Base-by-base conservation (phyloP, 129 eudicot species). In the Flaveria ramosissima region DNA sequence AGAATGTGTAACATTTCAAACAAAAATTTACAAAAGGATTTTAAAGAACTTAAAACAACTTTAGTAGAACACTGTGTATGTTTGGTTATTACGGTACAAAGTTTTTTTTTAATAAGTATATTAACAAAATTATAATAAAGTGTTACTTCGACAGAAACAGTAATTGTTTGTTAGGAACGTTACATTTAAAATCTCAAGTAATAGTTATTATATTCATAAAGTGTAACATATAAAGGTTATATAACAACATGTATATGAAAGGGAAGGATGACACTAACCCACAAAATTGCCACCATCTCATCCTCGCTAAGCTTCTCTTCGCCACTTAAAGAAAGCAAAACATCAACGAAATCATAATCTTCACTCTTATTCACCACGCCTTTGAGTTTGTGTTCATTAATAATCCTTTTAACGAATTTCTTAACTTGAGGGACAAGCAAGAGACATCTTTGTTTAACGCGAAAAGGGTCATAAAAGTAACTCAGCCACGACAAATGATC, bases 241-340 rank as follows among this genome's bases (percentile, higher is more conserved):
- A 7, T 64, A 27, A 27, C 70, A 64, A 64, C 20, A 16, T 27
- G 6, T 30, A 1, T 17, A 20, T 32, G 39, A 51, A 32, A 53
- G 32, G 27, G 7, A 68, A 20, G 56, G 63, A 47, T 30, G 45
- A 52, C 27, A 84, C 94, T 64, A 70, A 90, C 96, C 96, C 96
- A 90, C 64, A 90, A 68, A 11, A 90, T 77, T 68, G 92, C 92
- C 42, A 90, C 86, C 96, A 90, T 90, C 48, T 90, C 92, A 79
- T 87, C 90, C 53, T 90, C 86, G 15, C 69, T 43, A 13, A 85
- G 92, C 92, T 87, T 90, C 80, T 87, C 92, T 32, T 83, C 84
- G 3, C 90, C 90, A 14, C 82, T 78, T 62, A 90, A 70, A 41
- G 88, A 85, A 61, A 90, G 83, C 80, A 90, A 83, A 70, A 90